Evolutionary conservation across 768 basidiomycete genomes (phyloP).

Genomic region (Gyrodon lividus): DNA sequence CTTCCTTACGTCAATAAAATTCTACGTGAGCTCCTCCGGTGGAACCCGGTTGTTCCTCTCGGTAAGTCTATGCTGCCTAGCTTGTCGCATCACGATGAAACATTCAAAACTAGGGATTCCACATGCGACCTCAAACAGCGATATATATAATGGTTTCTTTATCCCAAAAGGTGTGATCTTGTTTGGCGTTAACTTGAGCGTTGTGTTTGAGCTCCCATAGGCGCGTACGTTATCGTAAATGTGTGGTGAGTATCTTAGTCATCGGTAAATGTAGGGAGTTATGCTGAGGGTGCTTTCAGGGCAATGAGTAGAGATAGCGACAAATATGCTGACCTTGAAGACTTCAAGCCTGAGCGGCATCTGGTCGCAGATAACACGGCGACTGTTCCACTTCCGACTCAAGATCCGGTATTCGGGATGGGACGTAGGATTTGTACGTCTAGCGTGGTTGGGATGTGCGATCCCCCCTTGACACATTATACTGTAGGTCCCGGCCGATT

Average conservation of each 20-base stretch:
- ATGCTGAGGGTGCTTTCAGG: neutral
- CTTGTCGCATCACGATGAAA: constrained; percentile 1
- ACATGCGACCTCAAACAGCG: constrained; percentile 3
- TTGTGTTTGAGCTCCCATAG: neutral
- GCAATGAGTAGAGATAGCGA: constrained; percentile 6
- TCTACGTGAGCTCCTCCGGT: constrained; percentile 8
- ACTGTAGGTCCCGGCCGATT: constrained; percentile 7
- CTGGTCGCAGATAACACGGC: neutral
- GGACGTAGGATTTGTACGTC: constrained; percentile 6
- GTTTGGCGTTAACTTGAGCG: neutral
- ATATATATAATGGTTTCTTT: constrained; percentile 25
- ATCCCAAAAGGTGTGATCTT: constrained; percentile 36
- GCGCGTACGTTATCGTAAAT: neutral
- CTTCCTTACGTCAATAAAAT: constrained; percentile 18
- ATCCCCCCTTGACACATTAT: neutral
- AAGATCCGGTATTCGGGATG: constrained; percentile 1
- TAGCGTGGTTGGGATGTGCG: neutral
- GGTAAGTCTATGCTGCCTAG: constrained; percentile 11
- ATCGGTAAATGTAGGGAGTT: neutral
- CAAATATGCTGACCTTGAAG: constrained; percentile 2
- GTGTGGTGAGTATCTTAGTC: neutral
- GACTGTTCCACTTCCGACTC: neutral
- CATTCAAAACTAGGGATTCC: constrained; percentile 6
- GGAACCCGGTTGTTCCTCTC: constrained; percentile 5
- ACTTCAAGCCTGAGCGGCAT: constrained; percentile 7